Conservation (phyloP, 106 monocot species). For the Dendrobium chrysotoxum region DNA sequence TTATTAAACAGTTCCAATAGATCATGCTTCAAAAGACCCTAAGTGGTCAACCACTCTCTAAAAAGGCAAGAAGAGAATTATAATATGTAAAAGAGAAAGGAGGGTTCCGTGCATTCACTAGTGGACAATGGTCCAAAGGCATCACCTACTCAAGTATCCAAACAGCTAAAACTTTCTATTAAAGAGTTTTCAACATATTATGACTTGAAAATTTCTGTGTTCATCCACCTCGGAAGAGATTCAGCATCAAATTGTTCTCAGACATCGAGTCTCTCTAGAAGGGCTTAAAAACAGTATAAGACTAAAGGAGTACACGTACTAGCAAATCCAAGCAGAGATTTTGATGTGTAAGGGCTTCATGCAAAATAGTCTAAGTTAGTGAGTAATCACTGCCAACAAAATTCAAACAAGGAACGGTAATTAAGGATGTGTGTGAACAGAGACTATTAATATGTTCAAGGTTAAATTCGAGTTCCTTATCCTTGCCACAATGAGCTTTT, state of each 20-base stretch:
- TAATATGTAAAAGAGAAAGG: too few species aligned
- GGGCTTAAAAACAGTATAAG: background rate
- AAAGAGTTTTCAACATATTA: too few species aligned
- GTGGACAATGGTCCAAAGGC: too few species aligned
- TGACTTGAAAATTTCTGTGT: too few species aligned
- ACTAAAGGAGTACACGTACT: background rate
- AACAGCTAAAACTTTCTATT: too few species aligned
- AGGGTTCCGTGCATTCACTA: too few species aligned
- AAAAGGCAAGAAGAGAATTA: too few species aligned
- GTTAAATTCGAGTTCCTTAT: background rate
- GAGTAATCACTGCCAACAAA: background rate
- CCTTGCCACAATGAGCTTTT: background rate
- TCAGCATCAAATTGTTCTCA: background rate
- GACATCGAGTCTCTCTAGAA: background rate
- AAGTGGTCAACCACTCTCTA: background rate
- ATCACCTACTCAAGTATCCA: too few species aligned
- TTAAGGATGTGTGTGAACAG: background rate
- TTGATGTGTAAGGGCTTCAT: background rate
- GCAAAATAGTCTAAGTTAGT: background rate
- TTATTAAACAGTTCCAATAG: background rate
- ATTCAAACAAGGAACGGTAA: background rate
- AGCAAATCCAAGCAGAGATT: too few species aligned
- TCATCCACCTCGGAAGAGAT: background rate
- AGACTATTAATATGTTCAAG: background rate
- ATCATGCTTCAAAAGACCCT: background rate